Percentiles rank a stretch among this genome's conserved stretches.
Conservation (phyloP, 2,329 filamentous ascomycete species). For the Aspergillus ochraceus region DNA sequence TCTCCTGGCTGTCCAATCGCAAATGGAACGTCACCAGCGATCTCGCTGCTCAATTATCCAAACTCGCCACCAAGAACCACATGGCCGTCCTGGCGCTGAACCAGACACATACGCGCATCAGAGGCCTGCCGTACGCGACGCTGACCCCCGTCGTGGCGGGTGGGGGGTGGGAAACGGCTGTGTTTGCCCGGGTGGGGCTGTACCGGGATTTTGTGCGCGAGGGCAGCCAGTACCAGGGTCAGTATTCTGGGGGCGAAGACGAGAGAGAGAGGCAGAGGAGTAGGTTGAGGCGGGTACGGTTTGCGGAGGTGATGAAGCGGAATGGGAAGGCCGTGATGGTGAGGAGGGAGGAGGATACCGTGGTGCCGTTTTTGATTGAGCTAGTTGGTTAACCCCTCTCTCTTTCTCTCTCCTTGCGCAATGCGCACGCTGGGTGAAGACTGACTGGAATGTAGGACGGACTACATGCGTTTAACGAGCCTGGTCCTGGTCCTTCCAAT, state of each 20-base stretch:
- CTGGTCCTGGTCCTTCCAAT: not conserved
- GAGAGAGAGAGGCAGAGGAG: slow-evolving; percentile 11
- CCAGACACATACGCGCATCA: slow-evolving; percentile 80
- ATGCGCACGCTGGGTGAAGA: not conserved
- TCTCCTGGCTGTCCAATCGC: slow-evolving; percentile 35
- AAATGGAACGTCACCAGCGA: slow-evolving; percentile 65
- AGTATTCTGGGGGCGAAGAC: too few relatives aligned
- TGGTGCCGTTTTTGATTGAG: slow-evolving; percentile 43
- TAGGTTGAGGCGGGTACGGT: slow-evolving; percentile 52
- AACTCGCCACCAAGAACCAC: slow-evolving; percentile 70
- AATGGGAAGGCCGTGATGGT: slow-evolving; percentile 50
- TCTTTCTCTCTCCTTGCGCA: too few relatives aligned
- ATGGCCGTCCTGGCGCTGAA: slow-evolving; percentile 74
- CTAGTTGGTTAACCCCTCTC: slow-evolving; percentile 26
- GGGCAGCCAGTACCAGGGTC: slow-evolving; percentile 28
- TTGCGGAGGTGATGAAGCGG: slow-evolving; percentile 66
- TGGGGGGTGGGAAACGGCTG: slow-evolving; percentile 74
- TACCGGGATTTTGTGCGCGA: slow-evolving; percentile 70
- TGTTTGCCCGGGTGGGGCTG: slow-evolving; percentile 71
- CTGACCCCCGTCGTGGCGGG: slow-evolving; percentile 75
- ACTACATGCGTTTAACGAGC: not conserved
- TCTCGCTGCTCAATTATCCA: slow-evolving; percentile 61
- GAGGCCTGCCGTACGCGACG: slow-evolving; percentile 63
- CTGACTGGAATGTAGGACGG: not conserved
- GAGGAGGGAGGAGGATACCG: slow-evolving; percentile 28